Conservation (phyloP, 2,329 filamentous ascomycete genomes). For the Trichophyton benhamiae region DNA sequence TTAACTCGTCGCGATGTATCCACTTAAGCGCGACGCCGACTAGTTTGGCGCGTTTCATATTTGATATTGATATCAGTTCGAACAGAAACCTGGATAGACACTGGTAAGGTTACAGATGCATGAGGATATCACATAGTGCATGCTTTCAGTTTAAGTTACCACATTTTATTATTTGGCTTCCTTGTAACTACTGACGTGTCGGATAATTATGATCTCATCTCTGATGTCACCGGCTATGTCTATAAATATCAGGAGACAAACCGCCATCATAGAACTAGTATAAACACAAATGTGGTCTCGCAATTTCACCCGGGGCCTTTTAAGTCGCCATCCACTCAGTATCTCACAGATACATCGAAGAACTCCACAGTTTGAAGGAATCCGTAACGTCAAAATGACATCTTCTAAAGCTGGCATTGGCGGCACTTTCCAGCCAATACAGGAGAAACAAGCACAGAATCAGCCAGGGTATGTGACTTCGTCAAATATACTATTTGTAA, state of each 20-base stretch:
- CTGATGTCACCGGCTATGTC: neutral
- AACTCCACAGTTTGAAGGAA: neutral
- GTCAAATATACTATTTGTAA: neutral
- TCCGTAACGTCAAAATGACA: conserved; percentile 8
- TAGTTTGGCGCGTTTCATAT: neutral
- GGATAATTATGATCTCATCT: neutral
- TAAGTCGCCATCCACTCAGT: neutral
- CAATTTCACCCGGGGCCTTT: neutral
- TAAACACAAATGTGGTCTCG: neutral
- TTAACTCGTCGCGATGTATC: neutral
- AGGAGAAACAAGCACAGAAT: conserved; percentile 9
- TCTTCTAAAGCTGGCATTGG: conserved; percentile 9
- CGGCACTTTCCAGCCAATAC: conserved; percentile 10
- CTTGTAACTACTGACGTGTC: neutral
- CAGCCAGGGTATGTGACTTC: conserved; percentile 8
- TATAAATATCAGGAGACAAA: neutral
- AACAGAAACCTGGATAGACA: too few relatives aligned
- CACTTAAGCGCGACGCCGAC: neutral
- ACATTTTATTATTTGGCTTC: neutral
- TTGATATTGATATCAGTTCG: neutral
- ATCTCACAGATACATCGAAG: neutral
- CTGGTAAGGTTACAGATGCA: too few relatives aligned
- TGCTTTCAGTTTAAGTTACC: too few relatives aligned
- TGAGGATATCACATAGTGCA: too few relatives aligned
- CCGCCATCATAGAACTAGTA: too few relatives aligned